These are phyloP conservation scores for Byssothecium circinans DNA, from an alignment of 2,329 filamentous ascomycete species.

Conservation along the genomic window DNA sequence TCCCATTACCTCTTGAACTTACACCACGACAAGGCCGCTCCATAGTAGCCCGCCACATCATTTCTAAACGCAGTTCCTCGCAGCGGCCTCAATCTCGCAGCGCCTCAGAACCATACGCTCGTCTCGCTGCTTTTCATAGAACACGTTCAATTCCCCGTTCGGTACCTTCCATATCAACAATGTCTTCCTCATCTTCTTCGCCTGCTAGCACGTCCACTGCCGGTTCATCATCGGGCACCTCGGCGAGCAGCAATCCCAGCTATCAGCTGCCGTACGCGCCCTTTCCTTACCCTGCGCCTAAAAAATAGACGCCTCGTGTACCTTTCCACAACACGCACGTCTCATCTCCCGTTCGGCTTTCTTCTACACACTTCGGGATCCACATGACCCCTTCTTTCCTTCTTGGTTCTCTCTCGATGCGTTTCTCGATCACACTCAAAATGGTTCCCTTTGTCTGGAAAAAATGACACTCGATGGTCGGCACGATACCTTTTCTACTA, in stretches of 20 bases:
- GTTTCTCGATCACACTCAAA: slow-evolving; percentile 12
- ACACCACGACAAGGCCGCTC: slow-evolving; percentile 16
- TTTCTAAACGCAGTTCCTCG: slow-evolving; percentile 11
- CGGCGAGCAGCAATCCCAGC: slow-evolving; percentile 26
- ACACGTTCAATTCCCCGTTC: slow-evolving; percentile 19
- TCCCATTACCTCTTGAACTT: slow-evolving; percentile 22
- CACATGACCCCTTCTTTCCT: not conserved
- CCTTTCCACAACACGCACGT: too few relatives aligned
- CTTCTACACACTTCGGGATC: not conserved
- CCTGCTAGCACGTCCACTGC: slow-evolving; percentile 36
- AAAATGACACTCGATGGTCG: not conserved
- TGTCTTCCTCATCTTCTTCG: slow-evolving; percentile 41
- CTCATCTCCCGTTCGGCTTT: not conserved
- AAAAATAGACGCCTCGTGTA: slow-evolving; percentile 13
- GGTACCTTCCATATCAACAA: slow-evolving; percentile 5
- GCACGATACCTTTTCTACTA: not conserved
- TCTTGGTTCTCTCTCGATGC: slow-evolving; percentile 3
- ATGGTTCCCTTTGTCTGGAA: not conserved
- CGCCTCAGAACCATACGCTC: slow-evolving; percentile 15
- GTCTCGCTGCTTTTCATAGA: slow-evolving; percentile 9
- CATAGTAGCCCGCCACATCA: slow-evolving; percentile 10
- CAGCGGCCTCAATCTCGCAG: slow-evolving; percentile 13
- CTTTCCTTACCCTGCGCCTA: slow-evolving; percentile 42
- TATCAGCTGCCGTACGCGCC: slow-evolving; percentile 42
- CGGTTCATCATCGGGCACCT: slow-evolving; percentile 19